Conservation (phyloP, 2,329 filamentous ascomycete genomes). For the Ascosphaera aggregata region DNA sequence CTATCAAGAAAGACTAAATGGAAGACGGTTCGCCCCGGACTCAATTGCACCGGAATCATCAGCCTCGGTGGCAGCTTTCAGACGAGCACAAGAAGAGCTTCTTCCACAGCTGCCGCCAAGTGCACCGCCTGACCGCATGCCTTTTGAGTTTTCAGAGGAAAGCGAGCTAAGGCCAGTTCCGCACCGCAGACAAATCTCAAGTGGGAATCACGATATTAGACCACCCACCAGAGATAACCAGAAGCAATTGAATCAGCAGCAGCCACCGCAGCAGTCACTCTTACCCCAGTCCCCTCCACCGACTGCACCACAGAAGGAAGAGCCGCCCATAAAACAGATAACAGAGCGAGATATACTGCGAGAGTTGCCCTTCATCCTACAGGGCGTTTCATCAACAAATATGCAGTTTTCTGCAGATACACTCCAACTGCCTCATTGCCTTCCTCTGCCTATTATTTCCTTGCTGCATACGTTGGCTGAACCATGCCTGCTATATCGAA, state of each 20-base stretch:
- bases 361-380: constrained; percentile 78
- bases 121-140: background rate
- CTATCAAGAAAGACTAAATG: constrained; percentile 9
- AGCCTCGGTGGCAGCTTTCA: constrained; percentile 11
- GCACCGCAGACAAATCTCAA: background rate
- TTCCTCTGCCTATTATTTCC: constrained; percentile 67
- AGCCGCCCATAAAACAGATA: constrained; percentile 2
- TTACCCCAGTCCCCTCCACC: constrained; percentile 2
- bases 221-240: constrained; percentile 4
- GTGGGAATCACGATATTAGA: background rate
- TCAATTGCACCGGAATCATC: constrained; percentile 17
- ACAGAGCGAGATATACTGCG: constrained; percentile 44
- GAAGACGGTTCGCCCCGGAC: constrained; percentile 7
- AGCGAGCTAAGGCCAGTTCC: background rate
- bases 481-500: constrained; percentile 74
- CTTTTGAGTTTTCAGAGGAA: background rate
- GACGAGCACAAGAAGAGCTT: constrained; percentile 1
- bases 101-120: constrained; percentile 7
- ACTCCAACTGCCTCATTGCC: constrained; percentile 50
- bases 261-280: background rate
- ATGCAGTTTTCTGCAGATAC: constrained; percentile 49
- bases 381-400: constrained; percentile 73
- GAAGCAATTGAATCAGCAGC: constrained; percentile 4
- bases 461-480: constrained; percentile 78
- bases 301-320: constrained; percentile 3